These are phyloP conservation scores for Mycena maculata DNA, from an alignment of 768 basidiomycete species.

Conservation along the genomic window DNA sequence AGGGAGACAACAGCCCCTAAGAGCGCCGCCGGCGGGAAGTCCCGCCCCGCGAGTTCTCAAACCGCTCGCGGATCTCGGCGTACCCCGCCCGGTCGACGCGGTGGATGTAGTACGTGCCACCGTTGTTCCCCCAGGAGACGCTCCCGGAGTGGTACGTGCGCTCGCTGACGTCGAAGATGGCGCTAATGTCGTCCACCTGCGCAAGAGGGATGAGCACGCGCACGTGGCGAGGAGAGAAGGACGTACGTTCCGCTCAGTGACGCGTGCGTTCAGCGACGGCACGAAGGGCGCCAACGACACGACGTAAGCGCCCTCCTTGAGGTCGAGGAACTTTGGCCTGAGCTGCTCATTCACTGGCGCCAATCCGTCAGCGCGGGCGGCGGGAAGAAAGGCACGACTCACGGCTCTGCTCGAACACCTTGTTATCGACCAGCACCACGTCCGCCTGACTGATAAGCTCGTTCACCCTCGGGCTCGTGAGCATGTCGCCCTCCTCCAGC, in stretches of 20 bases:
- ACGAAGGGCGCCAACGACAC: constrained; percentile 91
- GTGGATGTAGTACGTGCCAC: constrained; percentile 81
- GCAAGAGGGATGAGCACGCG: constrained; percentile 8
- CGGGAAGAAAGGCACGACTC: constrained; percentile 46
- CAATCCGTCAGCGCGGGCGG: constrained; percentile 15
- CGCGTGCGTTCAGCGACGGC: constrained; percentile 72
- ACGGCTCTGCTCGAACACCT: constrained; percentile 82
- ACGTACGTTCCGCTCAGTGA: constrained; percentile 87
- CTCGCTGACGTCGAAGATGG: constrained; percentile 84
- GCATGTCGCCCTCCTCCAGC: constrained; percentile 89
- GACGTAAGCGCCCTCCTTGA: constrained; percentile 93
- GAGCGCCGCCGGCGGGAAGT: constrained; percentile 32
- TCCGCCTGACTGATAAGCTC: constrained; percentile 85
- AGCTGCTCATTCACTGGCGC: constrained; percentile 85
- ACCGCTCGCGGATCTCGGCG: constrained; percentile 65
- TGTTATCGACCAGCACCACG: constrained; percentile 92
- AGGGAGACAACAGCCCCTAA: not conserved
- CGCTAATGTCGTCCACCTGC: constrained; percentile 81
- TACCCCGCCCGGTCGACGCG: constrained; percentile 82
- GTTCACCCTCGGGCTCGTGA: constrained; percentile 71
- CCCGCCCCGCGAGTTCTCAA: constrained; percentile 60
- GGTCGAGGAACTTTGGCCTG: constrained; percentile 89
- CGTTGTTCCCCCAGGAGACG: constrained; percentile 84
- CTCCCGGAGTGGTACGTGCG: constrained; percentile 75
- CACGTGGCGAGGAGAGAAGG: not conserved